Percentiles rank a stretch among this genome's conserved stretches.
phyloP scores from a whole-genome alignment of 2,329 filamentous ascomycete species.

The Aspergillus cejpii region DNA sequence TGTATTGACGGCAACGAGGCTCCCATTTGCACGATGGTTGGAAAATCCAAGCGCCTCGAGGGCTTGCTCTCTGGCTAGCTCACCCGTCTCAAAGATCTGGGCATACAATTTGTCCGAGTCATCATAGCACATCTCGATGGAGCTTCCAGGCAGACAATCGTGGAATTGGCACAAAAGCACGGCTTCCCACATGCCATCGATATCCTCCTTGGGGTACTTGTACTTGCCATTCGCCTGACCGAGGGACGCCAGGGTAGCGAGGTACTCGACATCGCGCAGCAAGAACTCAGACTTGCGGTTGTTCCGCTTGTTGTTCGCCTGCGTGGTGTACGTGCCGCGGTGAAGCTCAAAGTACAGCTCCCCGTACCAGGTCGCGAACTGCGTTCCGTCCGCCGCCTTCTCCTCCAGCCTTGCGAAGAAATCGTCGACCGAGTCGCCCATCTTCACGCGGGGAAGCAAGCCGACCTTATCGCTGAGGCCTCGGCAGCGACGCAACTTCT shows the following conservation, averaged over 20 bases:
- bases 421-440: slow-evolving; percentile 85
- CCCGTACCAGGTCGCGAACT: slow-evolving; percentile 93
- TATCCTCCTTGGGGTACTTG: slow-evolving; percentile 86
- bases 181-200: slow-evolving; percentile 93
- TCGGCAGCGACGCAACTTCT: slow-evolving; percentile 88
- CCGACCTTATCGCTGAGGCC: slow-evolving; percentile 85
- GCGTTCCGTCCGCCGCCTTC: slow-evolving; percentile 59
- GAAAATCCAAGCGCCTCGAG: slow-evolving; percentile 60
- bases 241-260: slow-evolving; percentile 79
- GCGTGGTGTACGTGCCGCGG: slow-evolving; percentile 92
- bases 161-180: slow-evolving; percentile 94
- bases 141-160: slow-evolving; percentile 89
- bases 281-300: slow-evolving; percentile 81
- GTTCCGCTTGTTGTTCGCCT: slow-evolving; percentile 94
- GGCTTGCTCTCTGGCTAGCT: slow-evolving; percentile 64
- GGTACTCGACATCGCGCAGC: slow-evolving; percentile 77
- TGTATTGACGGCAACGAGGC: slow-evolving; percentile 67
- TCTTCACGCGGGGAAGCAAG: slow-evolving; percentile 74
- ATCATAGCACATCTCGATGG: slow-evolving; percentile 96
- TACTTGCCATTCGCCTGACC: slow-evolving; percentile 56
- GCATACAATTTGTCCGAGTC: slow-evolving; percentile 89
- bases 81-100: slow-evolving; percentile 69
- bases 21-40: slow-evolving; percentile 38
- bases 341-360: slow-evolving; percentile 98
- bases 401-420: slow-evolving; percentile 83